Conservation (phyloP, 257 asterid species). For the Osmanthus fragrans region DNA sequence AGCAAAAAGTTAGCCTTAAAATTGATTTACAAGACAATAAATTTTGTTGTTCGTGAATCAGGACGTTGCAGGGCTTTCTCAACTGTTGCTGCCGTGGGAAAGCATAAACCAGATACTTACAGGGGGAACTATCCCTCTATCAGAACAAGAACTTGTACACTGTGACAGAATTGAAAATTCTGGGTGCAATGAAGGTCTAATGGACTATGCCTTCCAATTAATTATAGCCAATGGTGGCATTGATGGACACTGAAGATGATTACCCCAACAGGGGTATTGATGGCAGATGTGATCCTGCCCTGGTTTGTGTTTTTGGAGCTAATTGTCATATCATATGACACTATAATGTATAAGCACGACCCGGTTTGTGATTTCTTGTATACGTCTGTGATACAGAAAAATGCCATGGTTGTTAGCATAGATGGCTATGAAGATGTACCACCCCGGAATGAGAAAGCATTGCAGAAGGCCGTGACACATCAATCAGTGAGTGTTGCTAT, state of each 20-base stretch:
- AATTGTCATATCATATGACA: background rate
- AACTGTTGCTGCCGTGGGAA: conserved; percentile 24
- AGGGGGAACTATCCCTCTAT: conserved; percentile 11
- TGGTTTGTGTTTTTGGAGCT: conserved; percentile 37
- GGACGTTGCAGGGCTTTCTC: conserved; percentile 45
- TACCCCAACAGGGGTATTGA: conserved; percentile 28
- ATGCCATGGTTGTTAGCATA: conserved; percentile 64
- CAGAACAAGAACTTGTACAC: conserved; percentile 29
- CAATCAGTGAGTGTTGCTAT: conserved; percentile 81
- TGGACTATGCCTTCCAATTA: conserved; percentile 26
- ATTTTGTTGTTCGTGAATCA: conserved; percentile 13
- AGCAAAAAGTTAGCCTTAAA: no score
- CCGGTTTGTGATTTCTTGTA: background rate
- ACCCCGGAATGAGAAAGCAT: conserved; percentile 47
- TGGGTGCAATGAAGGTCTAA: conserved; percentile 30
- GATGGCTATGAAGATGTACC: conserved; percentile 87
- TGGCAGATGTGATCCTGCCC: conserved; percentile 55
- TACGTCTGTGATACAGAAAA: conserved; percentile 41
- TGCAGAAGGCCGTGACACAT: conserved; percentile 76
- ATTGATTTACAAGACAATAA: background rate
- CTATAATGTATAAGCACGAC: background rate
- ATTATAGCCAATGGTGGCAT: conserved; percentile 21
- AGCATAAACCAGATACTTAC: conserved; percentile 29
- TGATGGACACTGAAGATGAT: conserved; percentile 15
- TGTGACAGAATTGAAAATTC: conserved; percentile 20